Evolutionary conservation across 495 filamentous ascomycete genomes (phyloP).

Genomic region (Neurospora sp.): DNA sequence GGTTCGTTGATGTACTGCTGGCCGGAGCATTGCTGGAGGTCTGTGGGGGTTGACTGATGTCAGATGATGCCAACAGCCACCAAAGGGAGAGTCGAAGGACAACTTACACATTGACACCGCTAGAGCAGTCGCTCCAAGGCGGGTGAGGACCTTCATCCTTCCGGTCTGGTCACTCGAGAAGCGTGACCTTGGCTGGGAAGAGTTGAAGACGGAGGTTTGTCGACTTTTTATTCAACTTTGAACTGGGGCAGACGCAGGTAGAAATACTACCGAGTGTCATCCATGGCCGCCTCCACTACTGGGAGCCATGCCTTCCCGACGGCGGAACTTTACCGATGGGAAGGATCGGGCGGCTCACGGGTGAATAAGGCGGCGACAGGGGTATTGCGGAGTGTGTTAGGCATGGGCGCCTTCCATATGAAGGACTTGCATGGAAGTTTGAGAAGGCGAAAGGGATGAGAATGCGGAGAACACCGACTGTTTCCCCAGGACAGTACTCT

Average conservation of each 20-base stretch:
- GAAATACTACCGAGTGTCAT: neutral
- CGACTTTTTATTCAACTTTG: neutral
- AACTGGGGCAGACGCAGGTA: neutral
- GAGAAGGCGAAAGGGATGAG: conserved; percentile 4
- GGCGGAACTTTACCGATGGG: conserved; percentile 22
- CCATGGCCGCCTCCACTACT: neutral
- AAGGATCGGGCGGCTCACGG: conserved; percentile 12
- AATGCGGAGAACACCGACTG: neutral
- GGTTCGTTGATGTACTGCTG: conserved; percentile 16
- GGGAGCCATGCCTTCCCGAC: neutral
- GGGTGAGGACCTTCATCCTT: conserved; percentile 24
- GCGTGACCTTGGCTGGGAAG: neutral
- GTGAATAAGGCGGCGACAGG: conserved; percentile 14
- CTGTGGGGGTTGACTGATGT: conserved; percentile 6
- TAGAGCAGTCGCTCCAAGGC: conserved; percentile 16
- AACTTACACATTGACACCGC: conserved; percentile 23
- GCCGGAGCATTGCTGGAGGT: conserved; percentile 13
- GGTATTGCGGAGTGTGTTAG: conserved; percentile 5
- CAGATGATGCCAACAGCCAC: neutral
- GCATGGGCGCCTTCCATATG: conserved; percentile 7
- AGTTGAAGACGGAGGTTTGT: conserved; percentile 7
- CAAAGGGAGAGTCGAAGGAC: neutral
- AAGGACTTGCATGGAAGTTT: conserved; percentile 17
- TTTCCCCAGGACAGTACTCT: neutral
- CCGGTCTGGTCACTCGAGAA: conserved; percentile 5